Evolutionary conservation across 2,329 filamentous ascomycete species (phyloP).

Genomic region (Canariomyces notabilis): DNA sequence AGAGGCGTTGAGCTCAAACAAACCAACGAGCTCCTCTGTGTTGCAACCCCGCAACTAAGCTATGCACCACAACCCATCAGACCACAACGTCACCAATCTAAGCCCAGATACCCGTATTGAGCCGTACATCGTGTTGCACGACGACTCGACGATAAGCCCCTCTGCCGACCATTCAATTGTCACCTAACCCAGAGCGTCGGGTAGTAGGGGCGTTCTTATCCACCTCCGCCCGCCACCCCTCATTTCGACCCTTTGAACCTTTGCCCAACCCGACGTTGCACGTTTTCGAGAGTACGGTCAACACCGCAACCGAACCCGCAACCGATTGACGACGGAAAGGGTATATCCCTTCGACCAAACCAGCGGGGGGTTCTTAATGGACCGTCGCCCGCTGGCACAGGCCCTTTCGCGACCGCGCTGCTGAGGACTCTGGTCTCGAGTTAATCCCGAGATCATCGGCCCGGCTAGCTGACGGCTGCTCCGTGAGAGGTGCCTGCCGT

Average conservation of each 20-base stretch:
- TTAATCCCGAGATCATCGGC: slow-evolving; percentile 40
- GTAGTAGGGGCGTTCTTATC: slow-evolving; percentile 10
- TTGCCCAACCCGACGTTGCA: not conserved
- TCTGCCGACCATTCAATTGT: slow-evolving; percentile 20
- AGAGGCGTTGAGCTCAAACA: slow-evolving; percentile 7
- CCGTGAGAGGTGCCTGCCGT: slow-evolving; percentile 18
- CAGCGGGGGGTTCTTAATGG: slow-evolving; percentile 33
- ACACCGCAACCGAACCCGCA: not conserved
- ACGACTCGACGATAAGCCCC: slow-evolving; percentile 9
- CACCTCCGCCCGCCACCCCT: slow-evolving; percentile 8
- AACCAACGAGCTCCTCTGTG: slow-evolving; percentile 23
- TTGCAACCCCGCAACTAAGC: slow-evolving; percentile 26
- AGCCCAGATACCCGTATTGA: slow-evolving; percentile 8
- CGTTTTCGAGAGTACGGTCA: not conserved
- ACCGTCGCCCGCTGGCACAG: slow-evolving; percentile 34
- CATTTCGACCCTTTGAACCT: not conserved
- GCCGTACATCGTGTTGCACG: slow-evolving; percentile 18
- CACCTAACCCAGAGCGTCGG: slow-evolving; percentile 14
- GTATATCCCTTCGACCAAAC: slow-evolving; percentile 5
- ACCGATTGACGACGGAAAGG: slow-evolving; percentile 2
- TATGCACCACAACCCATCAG: slow-evolving; percentile 15
- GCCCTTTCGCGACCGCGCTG: slow-evolving; percentile 55
- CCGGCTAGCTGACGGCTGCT: slow-evolving; percentile 37
- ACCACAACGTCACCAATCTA: slow-evolving; percentile 18
- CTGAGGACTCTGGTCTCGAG: slow-evolving; percentile 53